Evolutionary conservation across 2,329 filamentous ascomycete genomes (phyloP).

Genomic region (Aspergillus sclerotialis): DNA sequence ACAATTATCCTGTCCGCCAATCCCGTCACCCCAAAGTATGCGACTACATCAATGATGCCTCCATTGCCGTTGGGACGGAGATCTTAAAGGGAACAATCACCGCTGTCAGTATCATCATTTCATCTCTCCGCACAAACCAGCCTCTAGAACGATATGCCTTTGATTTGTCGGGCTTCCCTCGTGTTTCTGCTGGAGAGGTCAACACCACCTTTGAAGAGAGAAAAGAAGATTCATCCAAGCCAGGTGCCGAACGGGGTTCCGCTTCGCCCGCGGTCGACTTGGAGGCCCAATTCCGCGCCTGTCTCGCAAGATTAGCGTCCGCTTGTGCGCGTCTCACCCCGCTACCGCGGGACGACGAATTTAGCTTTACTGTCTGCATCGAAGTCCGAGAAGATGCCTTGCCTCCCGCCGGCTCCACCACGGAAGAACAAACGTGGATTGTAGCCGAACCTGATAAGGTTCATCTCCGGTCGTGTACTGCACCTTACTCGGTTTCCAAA

Average conservation of each 20-base stretch:
- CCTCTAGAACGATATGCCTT: constrained; percentile 56
- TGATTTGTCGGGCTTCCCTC: constrained; percentile 51
- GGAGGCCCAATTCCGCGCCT: constrained; percentile 44
- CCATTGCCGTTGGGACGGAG: constrained; percentile 63
- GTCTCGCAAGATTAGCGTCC: constrained; percentile 37
- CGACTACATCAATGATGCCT: constrained; percentile 75
- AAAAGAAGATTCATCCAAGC: constrained; percentile 27
- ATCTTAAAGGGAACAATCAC: constrained; percentile 55
- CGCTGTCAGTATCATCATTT: constrained; percentile 51
- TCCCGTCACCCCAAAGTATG: constrained; percentile 81
- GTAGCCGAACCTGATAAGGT: constrained; percentile 47
- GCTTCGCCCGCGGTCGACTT: constrained; percentile 34
- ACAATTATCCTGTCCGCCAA: constrained; percentile 78
- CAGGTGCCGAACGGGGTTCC: constrained; percentile 20
- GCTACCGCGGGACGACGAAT: constrained; percentile 40
- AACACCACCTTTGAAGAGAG: constrained; percentile 45
- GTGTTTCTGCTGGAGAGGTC: constrained; percentile 40
- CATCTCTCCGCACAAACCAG: constrained; percentile 42
- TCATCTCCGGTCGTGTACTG: constrained; percentile 32
- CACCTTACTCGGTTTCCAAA: constrained; percentile 33
- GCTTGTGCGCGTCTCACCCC: constrained; percentile 37
- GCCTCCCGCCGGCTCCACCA: constrained; percentile 39
- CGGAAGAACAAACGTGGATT: constrained; percentile 53
- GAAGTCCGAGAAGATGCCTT: constrained; percentile 41
- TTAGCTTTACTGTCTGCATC: constrained; percentile 44